Percentiles rank a stretch among this genome's conserved stretches.
Evolutionary conservation across 2,329 filamentous ascomycete species (phyloP).

Genomic region (Didymella pomorum): DNA sequence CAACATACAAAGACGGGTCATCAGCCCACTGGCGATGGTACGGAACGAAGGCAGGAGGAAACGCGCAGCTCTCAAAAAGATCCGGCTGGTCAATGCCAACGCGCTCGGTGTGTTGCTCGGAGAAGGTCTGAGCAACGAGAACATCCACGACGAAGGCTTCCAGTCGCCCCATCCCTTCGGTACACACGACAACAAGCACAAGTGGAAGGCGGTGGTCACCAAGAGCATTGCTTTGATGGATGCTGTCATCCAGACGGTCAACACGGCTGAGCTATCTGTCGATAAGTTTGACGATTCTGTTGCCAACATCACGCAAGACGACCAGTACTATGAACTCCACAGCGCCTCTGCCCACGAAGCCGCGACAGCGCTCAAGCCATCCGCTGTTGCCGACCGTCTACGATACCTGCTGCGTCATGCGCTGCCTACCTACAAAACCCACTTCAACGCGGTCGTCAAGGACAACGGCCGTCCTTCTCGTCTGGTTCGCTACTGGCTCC

Average conservation of each 20-base stretch:
- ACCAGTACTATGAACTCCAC: slow-evolving; percentile 56
- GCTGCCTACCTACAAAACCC: slow-evolving; percentile 71
- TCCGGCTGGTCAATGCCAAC: slow-evolving; percentile 83
- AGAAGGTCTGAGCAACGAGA: slow-evolving; percentile 74
- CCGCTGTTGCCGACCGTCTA: slow-evolving; percentile 71
- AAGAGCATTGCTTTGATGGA: slow-evolving; percentile 87
- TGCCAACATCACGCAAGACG: slow-evolving; percentile 63
- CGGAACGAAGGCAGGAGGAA: slow-evolving; percentile 79
- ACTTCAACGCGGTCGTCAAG: slow-evolving; percentile 64
- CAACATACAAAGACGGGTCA: slow-evolving; percentile 74
- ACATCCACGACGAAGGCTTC: slow-evolving; percentile 66
- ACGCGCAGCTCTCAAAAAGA: slow-evolving; percentile 72
- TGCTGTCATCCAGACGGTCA: slow-evolving; percentile 77
- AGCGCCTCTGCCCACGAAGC: slow-evolving; percentile 48
- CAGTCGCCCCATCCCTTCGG: slow-evolving; percentile 53
- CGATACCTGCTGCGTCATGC: slow-evolving; percentile 72
- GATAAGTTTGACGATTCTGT: slow-evolving; percentile 65
- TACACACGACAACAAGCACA: slow-evolving; percentile 56
- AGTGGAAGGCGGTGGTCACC: slow-evolving; percentile 79
- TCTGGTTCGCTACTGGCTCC: slow-evolving; percentile 88
- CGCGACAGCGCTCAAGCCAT: slow-evolving; percentile 49
- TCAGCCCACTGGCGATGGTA: slow-evolving; percentile 80
- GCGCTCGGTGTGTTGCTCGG: slow-evolving; percentile 87
- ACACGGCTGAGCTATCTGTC: slow-evolving; percentile 64
- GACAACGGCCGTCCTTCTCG: slow-evolving; percentile 78